Percentiles rank a stretch among this genome's conserved stretches.
Conservation (phyloP, 1,284 basidiomycete genomes). For the Sanguinoderma infundibulare region DNA sequence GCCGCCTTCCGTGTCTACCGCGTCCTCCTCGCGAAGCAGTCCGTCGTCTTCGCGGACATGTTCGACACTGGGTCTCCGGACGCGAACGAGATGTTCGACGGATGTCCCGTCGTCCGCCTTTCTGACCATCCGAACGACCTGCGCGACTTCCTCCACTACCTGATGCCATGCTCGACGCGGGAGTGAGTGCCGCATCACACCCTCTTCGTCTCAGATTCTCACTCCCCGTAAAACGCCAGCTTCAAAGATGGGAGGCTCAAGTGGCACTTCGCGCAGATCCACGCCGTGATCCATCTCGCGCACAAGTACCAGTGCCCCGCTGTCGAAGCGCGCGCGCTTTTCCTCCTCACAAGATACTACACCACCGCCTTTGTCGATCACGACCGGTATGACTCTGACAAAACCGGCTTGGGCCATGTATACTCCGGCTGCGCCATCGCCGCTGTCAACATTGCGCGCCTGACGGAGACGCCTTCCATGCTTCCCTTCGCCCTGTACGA, state of each 20-base stretch:
- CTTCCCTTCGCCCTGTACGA: constrained; percentile 1
- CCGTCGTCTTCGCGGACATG: constrained; percentile 22
- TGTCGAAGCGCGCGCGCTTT: background rate
- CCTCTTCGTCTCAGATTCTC: background rate
- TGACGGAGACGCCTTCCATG: background rate
- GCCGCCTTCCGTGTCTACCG: constrained; percentile 14
- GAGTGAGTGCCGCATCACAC: background rate
- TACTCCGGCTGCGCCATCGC: background rate
- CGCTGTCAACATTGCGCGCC: background rate
- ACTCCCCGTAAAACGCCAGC: background rate
- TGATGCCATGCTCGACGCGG: background rate
- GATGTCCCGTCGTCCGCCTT: constrained; percentile 19
- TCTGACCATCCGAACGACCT: constrained; percentile 16
- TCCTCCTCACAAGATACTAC: background rate
- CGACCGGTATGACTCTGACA: background rate
- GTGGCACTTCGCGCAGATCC: background rate
- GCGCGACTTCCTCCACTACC: background rate
- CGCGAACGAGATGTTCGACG: constrained; percentile 8
- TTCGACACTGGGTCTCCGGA: constrained; percentile 13
- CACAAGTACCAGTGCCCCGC: background rate
- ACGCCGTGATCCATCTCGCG: background rate
- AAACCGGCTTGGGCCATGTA: background rate
- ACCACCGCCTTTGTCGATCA: background rate
- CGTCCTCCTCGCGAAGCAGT: constrained; percentile 16
- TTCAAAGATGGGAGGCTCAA: too few species aligned